phyloP scores from a whole-genome alignment of 768 basidiomycete genomes.

The Xerocomus potaroensis region DNA sequence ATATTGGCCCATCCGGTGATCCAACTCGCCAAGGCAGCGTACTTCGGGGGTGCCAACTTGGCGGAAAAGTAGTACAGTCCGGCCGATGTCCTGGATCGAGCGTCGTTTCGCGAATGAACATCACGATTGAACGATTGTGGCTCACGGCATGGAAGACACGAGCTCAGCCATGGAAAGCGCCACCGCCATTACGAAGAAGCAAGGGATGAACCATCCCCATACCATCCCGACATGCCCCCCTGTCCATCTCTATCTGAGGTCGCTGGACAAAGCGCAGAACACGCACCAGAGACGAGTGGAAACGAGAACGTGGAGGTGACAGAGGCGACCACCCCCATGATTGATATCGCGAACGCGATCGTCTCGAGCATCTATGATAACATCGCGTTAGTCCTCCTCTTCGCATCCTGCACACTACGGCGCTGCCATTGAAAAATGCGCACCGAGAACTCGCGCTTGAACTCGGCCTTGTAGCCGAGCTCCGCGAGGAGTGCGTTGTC shows the following conservation, averaged over 20 bases:
- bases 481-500: conserved; percentile 59
- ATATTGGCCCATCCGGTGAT: conserved; percentile 67
- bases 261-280: background rate
- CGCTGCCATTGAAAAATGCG: conserved; percentile 13
- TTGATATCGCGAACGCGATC: conserved; percentile 62
- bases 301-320: conserved; percentile 65
- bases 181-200: conserved; percentile 60
- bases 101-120: background rate
- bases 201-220: conserved; percentile 73
- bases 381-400: background rate
- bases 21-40: conserved; percentile 58
- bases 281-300: conserved; percentile 55
- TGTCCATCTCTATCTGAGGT: conserved; percentile 11
- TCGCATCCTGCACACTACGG: too few relatives aligned
- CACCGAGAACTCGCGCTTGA: conserved; percentile 72
- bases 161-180: conserved; percentile 73
- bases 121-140: background rate
- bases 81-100: conserved; percentile 57
- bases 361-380: conserved; percentile 47
- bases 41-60: conserved; percentile 60
- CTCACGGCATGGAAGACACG: conserved; percentile 69
- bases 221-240: conserved; percentile 78
- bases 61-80: conserved; percentile 79
- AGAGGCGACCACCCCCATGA: conserved; percentile 70
- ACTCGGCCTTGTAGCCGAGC: conserved; percentile 69